These are phyloP conservation scores for Backusella macrospora DNA, from an alignment of 192 early-diverging fungal species.

Conservation along the genomic window DNA sequence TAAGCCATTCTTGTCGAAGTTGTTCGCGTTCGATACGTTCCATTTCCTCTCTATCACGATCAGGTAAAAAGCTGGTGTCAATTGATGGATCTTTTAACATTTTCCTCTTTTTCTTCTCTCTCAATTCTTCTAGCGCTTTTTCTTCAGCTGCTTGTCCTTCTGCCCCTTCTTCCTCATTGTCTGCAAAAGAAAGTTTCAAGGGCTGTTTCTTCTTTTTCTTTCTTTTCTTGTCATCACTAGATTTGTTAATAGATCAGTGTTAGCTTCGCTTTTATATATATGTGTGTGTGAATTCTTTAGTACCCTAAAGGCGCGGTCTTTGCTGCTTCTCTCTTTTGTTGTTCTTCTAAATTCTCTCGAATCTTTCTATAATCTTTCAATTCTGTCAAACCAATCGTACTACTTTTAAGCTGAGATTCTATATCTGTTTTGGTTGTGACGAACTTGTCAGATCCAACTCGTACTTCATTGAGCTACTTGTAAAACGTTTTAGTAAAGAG, in stretches of 20 bases:
- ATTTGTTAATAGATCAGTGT: neutral
- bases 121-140: neutral
- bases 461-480: slow-evolving; percentile 65
- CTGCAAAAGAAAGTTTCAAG: slow-evolving; percentile 79
- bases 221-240: slow-evolving; percentile 59
- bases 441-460: slow-evolving; percentile 75
- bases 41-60: slow-evolving; percentile 81
- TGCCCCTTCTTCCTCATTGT: slow-evolving; percentile 58
- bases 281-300: neutral
- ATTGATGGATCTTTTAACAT: slow-evolving; percentile 85
- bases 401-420: slow-evolving; percentile 84
- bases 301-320: slow-evolving; percentile 55
- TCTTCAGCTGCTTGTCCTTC: slow-evolving; percentile 35
- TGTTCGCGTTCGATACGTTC: slow-evolving; percentile 75
- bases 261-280: neutral
- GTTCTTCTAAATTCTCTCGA: slow-evolving; percentile 79
- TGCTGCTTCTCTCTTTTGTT: slow-evolving; percentile 72
- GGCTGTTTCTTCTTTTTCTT: slow-evolving; percentile 66
- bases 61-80: slow-evolving; percentile 92
- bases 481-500: slow-evolving; percentile 14
- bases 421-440: slow-evolving; percentile 74
- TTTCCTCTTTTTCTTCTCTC: slow-evolving; percentile 48
- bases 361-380: slow-evolving; percentile 91
- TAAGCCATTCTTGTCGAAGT: slow-evolving; percentile 81
- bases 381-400: slow-evolving; percentile 87